Conservation (phyloP, 305 asterid species). For the Rubia tinctorum region DNA sequence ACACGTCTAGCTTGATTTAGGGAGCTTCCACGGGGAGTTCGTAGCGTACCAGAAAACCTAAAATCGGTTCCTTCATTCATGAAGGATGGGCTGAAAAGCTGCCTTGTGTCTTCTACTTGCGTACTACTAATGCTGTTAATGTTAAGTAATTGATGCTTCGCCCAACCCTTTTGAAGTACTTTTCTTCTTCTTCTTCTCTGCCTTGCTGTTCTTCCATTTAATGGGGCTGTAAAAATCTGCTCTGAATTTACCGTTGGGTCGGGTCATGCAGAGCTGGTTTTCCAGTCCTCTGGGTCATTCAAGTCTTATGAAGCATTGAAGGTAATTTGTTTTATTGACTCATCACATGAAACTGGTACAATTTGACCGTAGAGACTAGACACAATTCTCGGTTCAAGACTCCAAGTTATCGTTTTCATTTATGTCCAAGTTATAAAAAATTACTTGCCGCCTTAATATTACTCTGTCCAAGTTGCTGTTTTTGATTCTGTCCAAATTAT, state of each 20-base stretch:
- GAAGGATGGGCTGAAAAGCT: constrained; percentile 7
- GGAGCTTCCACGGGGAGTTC: background rate
- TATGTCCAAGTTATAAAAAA: no score
- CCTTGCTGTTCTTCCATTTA: background rate
- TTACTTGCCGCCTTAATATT: no score
- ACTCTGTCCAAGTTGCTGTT: no score
- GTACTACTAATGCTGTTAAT: background rate
- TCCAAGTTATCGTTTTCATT: no score
- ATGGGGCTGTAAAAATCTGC: background rate
- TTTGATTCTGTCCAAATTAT: no score
- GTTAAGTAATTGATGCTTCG: background rate
- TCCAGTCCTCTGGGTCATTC: background rate
- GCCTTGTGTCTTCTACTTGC: background rate
- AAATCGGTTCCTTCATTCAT: constrained; percentile 6
- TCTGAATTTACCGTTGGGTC: background rate
- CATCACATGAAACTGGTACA: constrained; percentile 3
- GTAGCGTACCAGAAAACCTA: background rate
- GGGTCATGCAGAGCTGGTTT: background rate
- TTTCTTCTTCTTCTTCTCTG: background rate
- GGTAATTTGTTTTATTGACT: constrained; percentile 4
- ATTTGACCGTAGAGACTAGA: background rate
- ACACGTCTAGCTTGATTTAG: background rate
- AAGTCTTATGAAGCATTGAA: background rate
- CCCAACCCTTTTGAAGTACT: background rate
- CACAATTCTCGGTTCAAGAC: no score